These are phyloP conservation scores for Coniophora puteana DNA, from an alignment of 1,284 basidiomycete species.

Conservation along the genomic window DNA sequence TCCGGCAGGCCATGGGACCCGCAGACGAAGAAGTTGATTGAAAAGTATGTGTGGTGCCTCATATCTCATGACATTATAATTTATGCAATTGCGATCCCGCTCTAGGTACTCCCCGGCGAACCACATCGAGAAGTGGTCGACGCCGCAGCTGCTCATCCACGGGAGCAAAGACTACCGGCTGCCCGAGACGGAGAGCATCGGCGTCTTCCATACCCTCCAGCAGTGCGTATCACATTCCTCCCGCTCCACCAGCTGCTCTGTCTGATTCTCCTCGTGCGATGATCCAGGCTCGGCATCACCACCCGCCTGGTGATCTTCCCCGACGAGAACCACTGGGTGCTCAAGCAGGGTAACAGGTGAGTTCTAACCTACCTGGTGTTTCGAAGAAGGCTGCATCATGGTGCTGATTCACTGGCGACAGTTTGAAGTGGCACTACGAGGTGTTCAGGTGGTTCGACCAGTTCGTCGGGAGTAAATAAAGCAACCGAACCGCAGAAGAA, in stretches of 20 bases:
- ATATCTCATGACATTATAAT: neutral
- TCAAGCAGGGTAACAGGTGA: slow-evolving; percentile 72
- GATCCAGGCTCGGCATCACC: slow-evolving; percentile 63
- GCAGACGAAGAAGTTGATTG: slow-evolving; percentile 49
- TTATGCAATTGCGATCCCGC: neutral
- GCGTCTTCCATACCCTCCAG: slow-evolving; percentile 76
- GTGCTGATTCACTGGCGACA: slow-evolving; percentile 19
- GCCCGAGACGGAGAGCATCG: slow-evolving; percentile 80
- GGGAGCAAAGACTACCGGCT: slow-evolving; percentile 85
- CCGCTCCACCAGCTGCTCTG: slow-evolving; percentile 3
- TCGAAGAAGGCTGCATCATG: neutral
- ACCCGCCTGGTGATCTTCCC: slow-evolving; percentile 88
- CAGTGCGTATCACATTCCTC: slow-evolving; percentile 47
- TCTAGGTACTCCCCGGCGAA: slow-evolving; percentile 69
- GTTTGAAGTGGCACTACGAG: slow-evolving; percentile 85
- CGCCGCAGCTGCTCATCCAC: slow-evolving; percentile 82
- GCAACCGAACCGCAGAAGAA: neutral
- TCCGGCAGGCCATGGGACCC: slow-evolving; percentile 75
- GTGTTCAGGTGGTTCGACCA: slow-evolving; percentile 85
- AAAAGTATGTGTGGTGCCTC: slow-evolving; percentile 40
- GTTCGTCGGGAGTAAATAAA: slow-evolving; percentile 49
- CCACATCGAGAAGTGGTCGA: slow-evolving; percentile 81
- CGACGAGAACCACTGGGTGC: slow-evolving; percentile 91
- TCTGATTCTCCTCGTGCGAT: slow-evolving; percentile 4
- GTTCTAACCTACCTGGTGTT: slow-evolving; percentile 13